phyloP scores from a whole-genome alignment of 345 rosid species.

The Pistacia integerrima region DNA sequence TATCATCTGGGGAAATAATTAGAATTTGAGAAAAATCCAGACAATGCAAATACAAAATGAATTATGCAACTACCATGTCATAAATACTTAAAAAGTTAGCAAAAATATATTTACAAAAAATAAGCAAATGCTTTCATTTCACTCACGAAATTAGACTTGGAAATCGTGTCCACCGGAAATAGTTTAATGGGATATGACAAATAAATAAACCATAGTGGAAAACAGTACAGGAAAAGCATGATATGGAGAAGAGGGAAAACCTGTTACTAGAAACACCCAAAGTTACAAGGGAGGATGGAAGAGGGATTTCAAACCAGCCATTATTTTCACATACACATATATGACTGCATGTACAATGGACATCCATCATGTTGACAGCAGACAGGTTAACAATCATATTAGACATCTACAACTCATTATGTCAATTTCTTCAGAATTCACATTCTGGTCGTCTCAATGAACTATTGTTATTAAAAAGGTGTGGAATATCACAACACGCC shows the following conservation, averaged over 20 bases:
- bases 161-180: not conserved
- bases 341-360: not conserved
- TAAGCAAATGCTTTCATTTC: not conserved
- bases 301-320: not conserved
- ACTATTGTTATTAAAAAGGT: not conserved
- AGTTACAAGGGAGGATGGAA: not conserved
- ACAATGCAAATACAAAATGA: constrained; percentile 4
- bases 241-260: not conserved
- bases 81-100: not conserved
- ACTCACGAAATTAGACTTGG: not conserved
- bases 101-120: not conserved
- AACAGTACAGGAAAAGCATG: not conserved
- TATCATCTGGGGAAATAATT: constrained; percentile 52
- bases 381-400: not conserved
- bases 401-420: not conserved
- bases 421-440: not conserved
- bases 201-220: not conserved
- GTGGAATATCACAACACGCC: not conserved
- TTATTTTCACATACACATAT: not conserved
- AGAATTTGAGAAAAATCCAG: constrained; percentile 8
- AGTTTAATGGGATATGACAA: not conserved
- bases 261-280: not conserved
- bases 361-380: not conserved
- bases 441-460: not conserved
- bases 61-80: constrained; percentile 4